Conservation (phyloP, 306 rosid genomes). For the Glycyrrhiza uralensis region DNA sequence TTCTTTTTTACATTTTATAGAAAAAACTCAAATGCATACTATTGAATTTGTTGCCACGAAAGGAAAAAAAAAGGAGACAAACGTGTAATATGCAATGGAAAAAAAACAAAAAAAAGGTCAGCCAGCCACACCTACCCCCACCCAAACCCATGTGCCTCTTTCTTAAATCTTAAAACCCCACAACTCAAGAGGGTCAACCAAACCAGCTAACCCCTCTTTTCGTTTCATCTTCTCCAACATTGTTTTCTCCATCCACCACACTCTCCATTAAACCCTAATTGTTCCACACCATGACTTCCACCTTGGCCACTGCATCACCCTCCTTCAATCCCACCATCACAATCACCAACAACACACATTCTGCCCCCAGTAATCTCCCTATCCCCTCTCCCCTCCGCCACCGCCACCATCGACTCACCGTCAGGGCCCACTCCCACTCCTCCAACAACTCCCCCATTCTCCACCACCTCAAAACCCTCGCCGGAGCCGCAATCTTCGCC, state of each 20-base stretch:
- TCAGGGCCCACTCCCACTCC: slow-evolving; percentile 46
- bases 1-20: too few species aligned
- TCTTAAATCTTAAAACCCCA: not conserved
- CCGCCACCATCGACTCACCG: slow-evolving; percentile 24
- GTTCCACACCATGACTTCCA: slow-evolving; percentile 59
- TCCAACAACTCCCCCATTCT: slow-evolving; percentile 11
- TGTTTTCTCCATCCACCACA: not conserved
- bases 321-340: slow-evolving; percentile 13
- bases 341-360: not conserved
- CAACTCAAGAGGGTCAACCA: not conserved
- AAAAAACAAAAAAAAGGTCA: not conserved
- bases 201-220: not conserved
- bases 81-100: too few species aligned
- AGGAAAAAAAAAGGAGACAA: too few species aligned
- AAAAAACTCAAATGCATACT: too few species aligned
- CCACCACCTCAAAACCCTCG: slow-evolving; percentile 42
- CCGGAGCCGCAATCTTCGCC: slow-evolving; percentile 58
- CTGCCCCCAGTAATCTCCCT: slow-evolving; percentile 23
- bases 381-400: slow-evolving; percentile 3
- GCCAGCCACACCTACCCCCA: not conserved
- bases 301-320: slow-evolving; percentile 35
- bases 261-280: slow-evolving; percentile 30
- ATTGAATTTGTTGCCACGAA: too few species aligned
- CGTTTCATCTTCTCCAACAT: not conserved
- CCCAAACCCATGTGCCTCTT: not conserved